These are phyloP conservation scores for Pseudogymnoascus destructans DNA, from an alignment of 2,329 filamentous ascomycete species.

Conservation along the genomic window DNA sequence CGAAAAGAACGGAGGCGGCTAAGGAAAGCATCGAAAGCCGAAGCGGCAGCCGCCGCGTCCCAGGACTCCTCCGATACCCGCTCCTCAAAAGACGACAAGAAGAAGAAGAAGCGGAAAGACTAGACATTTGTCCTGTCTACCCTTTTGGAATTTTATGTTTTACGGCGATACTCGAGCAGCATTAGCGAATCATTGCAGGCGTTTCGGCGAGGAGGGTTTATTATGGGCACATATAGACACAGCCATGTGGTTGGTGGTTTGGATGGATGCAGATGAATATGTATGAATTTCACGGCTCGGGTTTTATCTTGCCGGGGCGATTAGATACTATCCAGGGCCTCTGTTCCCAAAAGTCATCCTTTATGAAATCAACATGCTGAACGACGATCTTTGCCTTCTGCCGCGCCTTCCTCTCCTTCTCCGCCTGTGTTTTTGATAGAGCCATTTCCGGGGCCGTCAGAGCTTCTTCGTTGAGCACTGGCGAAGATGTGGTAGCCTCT, in stretches of 20 bases:
- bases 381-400: slow-evolving; percentile 70
- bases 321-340: slow-evolving; percentile 74
- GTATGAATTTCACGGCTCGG: slow-evolving; percentile 29
- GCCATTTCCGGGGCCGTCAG: slow-evolving; percentile 37
- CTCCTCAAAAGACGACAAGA: slow-evolving; percentile 18
- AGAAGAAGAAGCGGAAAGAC: slow-evolving; percentile 23
- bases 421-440: slow-evolving; percentile 64
- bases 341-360: slow-evolving; percentile 82
- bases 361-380: slow-evolving; percentile 87
- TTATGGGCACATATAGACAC: not conserved
- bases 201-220: not conserved
- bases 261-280: not conserved
- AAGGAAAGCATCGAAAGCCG: slow-evolving; percentile 21
- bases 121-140: not conserved
- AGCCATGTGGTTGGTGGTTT: not conserved
- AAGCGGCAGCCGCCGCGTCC: slow-evolving; percentile 10
- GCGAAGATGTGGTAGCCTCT: slow-evolving; percentile 33
- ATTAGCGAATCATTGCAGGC: slow-evolving; percentile 9
- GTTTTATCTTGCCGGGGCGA: slow-evolving; percentile 58
- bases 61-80: not conserved
- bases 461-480: slow-evolving; percentile 26
- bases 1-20: slow-evolving; percentile 27
- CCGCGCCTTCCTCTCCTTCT: slow-evolving; percentile 70
- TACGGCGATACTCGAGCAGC: not conserved
- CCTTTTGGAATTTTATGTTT: not conserved